Evolutionary conservation across 306 rosid genomes (phyloP).

Genomic region (Boehmeria nivea): DNA sequence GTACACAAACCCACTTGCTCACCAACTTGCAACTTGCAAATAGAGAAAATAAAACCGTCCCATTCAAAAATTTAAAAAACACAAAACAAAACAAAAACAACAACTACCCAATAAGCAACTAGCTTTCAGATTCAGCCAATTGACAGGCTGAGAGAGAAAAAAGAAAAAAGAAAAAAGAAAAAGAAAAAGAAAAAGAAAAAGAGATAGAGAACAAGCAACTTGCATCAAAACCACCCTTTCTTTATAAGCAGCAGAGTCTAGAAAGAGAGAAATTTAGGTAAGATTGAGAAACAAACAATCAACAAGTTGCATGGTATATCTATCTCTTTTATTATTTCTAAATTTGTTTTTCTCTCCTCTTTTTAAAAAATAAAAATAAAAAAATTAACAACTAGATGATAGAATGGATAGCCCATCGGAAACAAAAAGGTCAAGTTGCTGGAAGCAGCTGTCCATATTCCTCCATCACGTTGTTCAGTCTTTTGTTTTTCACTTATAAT

Average conservation of each 20-base stretch:
- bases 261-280: background rate
- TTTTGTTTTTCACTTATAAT: background rate
- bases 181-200: background rate
- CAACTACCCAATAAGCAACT: background rate
- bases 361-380: background rate
- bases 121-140: background rate
- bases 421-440: constrained; percentile 23
- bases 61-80: constrained; percentile 12
- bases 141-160: too few species aligned
- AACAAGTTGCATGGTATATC: constrained; percentile 7
- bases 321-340: background rate
- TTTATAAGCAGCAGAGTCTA: background rate
- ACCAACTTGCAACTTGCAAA: background rate
- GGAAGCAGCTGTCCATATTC: constrained; percentile 11
- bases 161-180: too few species aligned
- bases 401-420: background rate
- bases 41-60: constrained; percentile 19
- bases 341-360: background rate
- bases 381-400: constrained; percentile 14
- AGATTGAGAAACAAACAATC: background rate
- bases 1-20: background rate
- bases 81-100: background rate
- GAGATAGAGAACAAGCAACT: constrained; percentile 12
- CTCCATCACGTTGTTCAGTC: constrained; percentile 23
- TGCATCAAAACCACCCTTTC: constrained; percentile 17